A percentile compares a stretch with the other conserved stretches of the same genome.
Evolutionary conservation across 2,329 filamentous ascomycete species (phyloP).

Genomic region (Elsinoe necatrix): DNA sequence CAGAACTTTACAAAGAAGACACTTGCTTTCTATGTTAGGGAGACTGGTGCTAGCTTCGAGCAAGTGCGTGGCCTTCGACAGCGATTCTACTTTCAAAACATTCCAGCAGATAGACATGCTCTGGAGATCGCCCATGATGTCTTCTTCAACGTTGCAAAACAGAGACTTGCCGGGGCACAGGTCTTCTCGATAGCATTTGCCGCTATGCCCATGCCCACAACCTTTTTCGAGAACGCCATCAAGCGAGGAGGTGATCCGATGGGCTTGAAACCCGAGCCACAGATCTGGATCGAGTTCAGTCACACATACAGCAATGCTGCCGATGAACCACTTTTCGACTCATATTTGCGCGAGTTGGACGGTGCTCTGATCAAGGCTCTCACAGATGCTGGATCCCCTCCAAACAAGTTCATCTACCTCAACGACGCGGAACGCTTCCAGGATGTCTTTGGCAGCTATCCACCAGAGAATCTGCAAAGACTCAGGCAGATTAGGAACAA

Average conservation of each 20-base stretch:
- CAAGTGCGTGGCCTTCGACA: neutral
- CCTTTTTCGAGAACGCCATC: neutral
- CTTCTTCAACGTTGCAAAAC: neutral
- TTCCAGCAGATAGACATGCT: neutral
- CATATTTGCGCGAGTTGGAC: slow-evolving; percentile 30
- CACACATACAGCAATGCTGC: neutral
- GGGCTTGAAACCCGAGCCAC: slow-evolving; percentile 2
- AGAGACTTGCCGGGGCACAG: neutral
- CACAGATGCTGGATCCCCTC: slow-evolving; percentile 25
- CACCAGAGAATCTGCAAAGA: slow-evolving; percentile 29
- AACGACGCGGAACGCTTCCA: slow-evolving; percentile 35
- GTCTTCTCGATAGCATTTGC: slow-evolving; percentile 4
- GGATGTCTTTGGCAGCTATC: slow-evolving; percentile 35
- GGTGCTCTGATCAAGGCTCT: slow-evolving; percentile 24
- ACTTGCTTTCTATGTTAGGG: slow-evolving; percentile 1
- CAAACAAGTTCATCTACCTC: slow-evolving; percentile 22
- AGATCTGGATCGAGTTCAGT: slow-evolving; percentile 14
- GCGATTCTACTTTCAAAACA: slow-evolving; percentile 6
- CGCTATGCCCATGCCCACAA: neutral
- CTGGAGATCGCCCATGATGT: slow-evolving; percentile 2
- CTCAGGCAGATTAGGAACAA: slow-evolving; percentile 34
- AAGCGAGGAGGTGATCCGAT: slow-evolving; percentile 1
- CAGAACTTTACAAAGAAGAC: slow-evolving; percentile 9
- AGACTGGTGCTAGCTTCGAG: neutral
- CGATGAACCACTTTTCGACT: slow-evolving; percentile 31